Evolutionary conservation across 148 eudicot genomes (phyloP).

Genomic region (Limonium bicolor): DNA sequence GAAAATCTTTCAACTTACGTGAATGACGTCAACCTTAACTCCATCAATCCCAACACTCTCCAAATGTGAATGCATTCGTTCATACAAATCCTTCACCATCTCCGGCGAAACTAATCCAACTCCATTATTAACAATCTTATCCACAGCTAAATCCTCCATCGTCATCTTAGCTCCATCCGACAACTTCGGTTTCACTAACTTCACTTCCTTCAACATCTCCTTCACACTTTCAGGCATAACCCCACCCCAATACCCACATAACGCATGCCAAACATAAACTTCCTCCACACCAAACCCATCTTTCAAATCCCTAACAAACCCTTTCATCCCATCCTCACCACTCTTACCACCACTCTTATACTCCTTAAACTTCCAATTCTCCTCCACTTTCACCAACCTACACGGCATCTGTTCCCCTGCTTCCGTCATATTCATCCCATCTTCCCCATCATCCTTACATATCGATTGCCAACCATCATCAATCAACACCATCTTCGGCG

Average conservation of each 20-base stretch:
- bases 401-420: conserved; percentile 99
- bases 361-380: conserved; percentile 75
- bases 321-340: conserved; percentile 47
- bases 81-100: conserved; percentile 47
- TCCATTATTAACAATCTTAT: conserved; percentile 79
- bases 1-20: conserved; percentile 29
- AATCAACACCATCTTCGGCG: conserved; percentile 70
- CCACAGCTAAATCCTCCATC: conserved; percentile 90
- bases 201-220: conserved; percentile 40
- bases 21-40: conserved; percentile 91
- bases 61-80: conserved; percentile 72
- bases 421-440: conserved; percentile 67
- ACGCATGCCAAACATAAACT: conserved; percentile 94
- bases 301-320: conserved; percentile 70
- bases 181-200: conserved; percentile 38
- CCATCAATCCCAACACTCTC: conserved; percentile 79
- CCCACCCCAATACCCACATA: conserved; percentile 97
- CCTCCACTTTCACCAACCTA: conserved; percentile 53
- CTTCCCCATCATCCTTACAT: conserved; percentile 60
- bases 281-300: conserved; percentile 52
- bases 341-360: conserved; percentile 28
- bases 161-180: conserved; percentile 61
- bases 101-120: conserved; percentile 78
- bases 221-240: conserved; percentile 52
- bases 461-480: conserved; percentile 97